These are phyloP conservation scores for Aureobasidium sp. DNA, from an alignment of 2,329 filamentous ascomycete species.

Conservation along the genomic window DNA sequence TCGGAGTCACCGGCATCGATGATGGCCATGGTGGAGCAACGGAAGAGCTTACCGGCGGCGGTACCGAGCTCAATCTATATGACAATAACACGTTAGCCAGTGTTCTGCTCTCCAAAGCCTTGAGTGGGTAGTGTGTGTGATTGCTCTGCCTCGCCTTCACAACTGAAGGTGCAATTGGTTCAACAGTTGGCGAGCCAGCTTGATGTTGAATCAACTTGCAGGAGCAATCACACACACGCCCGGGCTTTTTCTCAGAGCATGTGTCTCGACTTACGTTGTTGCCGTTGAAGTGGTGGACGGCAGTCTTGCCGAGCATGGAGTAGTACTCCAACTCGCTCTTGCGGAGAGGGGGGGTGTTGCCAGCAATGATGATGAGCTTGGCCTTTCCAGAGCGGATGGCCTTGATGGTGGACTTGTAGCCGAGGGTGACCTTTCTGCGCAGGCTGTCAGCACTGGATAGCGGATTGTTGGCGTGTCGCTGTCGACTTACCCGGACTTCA, in stretches of 20 bases:
- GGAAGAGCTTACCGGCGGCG: conserved; percentile 97
- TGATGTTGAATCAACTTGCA: conserved; percentile 9
- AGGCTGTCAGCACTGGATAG: neutral
- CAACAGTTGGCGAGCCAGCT: conserved; percentile 8
- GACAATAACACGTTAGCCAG: conserved; percentile 41
- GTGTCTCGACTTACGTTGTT: conserved; percentile 80
- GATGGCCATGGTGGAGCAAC: conserved; percentile 94
- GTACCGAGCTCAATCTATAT: conserved; percentile 93
- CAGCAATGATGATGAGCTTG: conserved; percentile 92
- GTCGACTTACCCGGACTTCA: conserved; percentile 48
- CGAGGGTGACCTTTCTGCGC: neutral
- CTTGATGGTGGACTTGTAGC: conserved; percentile 36
- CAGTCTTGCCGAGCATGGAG: conserved; percentile 85
- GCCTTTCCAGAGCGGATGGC: conserved; percentile 89
- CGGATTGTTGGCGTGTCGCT: neutral
- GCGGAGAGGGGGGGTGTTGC: conserved; percentile 94
- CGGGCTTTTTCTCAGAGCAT: conserved; percentile 28
- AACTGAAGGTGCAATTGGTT: neutral
- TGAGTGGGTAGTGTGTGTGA: conserved; percentile 32
- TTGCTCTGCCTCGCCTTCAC: neutral
- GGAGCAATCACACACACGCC: conserved; percentile 7
- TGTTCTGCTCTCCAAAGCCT: conserved; percentile 80
- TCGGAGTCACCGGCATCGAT: conserved; percentile 95
- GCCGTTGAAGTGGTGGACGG: conserved; percentile 94
- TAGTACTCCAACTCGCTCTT: conserved; percentile 84